Percentiles rank a stretch among this genome's conserved stretches.
Conservation (phyloP, 306 rosid species). For the Lathyrus tuberosus region DNA sequence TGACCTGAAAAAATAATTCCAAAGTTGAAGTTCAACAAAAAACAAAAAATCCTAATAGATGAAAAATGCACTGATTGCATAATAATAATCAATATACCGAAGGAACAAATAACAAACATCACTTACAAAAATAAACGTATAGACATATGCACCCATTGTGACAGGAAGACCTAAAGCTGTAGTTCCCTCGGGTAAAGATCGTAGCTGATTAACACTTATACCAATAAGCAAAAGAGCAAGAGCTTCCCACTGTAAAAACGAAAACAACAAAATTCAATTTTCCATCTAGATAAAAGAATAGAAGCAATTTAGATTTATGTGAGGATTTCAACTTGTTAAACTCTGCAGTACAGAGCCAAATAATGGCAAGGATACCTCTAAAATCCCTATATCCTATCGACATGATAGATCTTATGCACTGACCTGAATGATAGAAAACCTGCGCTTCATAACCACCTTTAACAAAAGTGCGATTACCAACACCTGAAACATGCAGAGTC, state of each 20-base stretch:
- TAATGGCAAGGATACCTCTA: conserved; percentile 3
- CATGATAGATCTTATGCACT: conserved; percentile 32
- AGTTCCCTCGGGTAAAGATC: conserved; percentile 81
- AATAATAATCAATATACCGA: conserved; percentile 9
- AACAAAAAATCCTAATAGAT: conserved; percentile 30
- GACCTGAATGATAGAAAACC: conserved; percentile 95
- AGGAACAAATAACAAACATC: conserved; percentile 33
- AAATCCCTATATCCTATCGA: conserved; percentile 4
- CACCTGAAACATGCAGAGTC: conserved; percentile 64
- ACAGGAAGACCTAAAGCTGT: conserved; percentile 74
- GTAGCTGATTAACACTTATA: conserved; percentile 90
- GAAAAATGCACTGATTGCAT: conserved; percentile 18
- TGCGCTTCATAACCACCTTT: conserved; percentile 91
- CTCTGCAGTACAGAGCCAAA: conserved; percentile 20
- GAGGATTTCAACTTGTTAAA: conserved; percentile 32
- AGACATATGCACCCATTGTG: conserved; percentile 77
- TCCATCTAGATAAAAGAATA: conserved; percentile 18
- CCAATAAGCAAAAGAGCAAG: conserved; percentile 96
- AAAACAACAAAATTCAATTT: conserved; percentile 38
- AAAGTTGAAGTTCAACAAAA: conserved; percentile 31
- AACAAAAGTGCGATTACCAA: conserved; percentile 96
- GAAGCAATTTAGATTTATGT: conserved; percentile 22
- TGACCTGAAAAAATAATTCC: conserved; percentile 68
- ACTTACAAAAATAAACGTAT: conserved; percentile 87
- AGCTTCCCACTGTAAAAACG: conserved; percentile 87